Conservation (phyloP, 176 grass and related monocot species). For the Secale cereale region DNA sequence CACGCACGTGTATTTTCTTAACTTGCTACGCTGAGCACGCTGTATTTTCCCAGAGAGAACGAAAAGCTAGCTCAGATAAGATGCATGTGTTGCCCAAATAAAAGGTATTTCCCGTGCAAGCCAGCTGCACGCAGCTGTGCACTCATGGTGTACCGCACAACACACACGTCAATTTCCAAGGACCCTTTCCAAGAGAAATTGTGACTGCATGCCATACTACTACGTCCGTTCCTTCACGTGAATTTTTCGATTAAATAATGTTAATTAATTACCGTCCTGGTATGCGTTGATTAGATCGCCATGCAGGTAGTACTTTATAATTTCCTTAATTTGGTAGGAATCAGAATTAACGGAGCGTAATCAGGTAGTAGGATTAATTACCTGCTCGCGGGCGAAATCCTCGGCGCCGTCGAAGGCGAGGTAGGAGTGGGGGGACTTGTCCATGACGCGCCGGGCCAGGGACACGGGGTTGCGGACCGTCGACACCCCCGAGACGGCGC, state of each 20-base stretch:
- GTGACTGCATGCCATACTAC: neutral
- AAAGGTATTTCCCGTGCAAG: neutral
- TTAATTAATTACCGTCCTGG: too few relatives aligned
- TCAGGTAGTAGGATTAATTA: neutral
- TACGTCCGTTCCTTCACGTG: neutral
- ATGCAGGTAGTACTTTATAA: neutral
- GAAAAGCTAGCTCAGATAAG: neutral
- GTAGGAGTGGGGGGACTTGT: conserved; percentile 86
- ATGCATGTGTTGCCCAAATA: neutral
- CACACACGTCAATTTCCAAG: neutral
- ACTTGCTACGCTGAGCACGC: neutral
- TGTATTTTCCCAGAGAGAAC: neutral
- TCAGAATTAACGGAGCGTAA: neutral
- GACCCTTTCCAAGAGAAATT: neutral
- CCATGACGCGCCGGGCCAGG: conserved; percentile 80
- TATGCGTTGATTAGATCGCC: neutral
- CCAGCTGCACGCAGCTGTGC: neutral
- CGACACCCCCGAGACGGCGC: conserved; percentile 81
- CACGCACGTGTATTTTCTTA: neutral
- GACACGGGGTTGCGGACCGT: conserved; percentile 88
- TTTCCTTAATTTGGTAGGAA: neutral
- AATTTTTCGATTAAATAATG: neutral
- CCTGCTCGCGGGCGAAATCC: conserved; percentile 85
- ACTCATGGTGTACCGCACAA: neutral
- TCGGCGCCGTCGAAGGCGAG: conserved; percentile 91